Percentiles rank a stretch among this genome's conserved stretches.
Evolutionary conservation across 2,329 filamentous ascomycete species (phyloP).

Genomic region (Botrytis fragariae): DNA sequence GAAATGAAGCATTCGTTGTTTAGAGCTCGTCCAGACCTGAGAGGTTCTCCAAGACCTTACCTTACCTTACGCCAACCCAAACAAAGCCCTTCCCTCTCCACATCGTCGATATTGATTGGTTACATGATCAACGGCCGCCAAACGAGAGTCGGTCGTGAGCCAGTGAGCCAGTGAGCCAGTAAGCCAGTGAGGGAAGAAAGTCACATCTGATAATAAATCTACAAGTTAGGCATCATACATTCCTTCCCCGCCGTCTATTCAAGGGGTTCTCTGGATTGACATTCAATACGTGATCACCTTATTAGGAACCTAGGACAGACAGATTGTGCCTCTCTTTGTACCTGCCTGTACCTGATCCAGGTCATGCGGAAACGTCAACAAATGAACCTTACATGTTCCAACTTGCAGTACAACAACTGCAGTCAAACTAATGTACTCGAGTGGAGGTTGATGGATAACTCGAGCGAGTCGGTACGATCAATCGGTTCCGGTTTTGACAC

Average conservation of each 20-base stretch:
- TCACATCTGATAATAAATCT: background rate
- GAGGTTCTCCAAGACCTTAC: background rate
- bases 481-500: background rate
- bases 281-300: background rate
- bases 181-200: too few relatives aligned
- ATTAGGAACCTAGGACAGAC: background rate
- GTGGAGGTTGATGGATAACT: background rate
- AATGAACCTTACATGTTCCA: background rate
- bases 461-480: background rate
- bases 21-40: background rate
- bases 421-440: slow-evolving; percentile 7
- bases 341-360: background rate
- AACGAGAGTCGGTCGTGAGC: background rate
- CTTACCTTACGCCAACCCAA: background rate
- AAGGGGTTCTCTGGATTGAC: too few relatives aligned
- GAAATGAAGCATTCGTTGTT: background rate
- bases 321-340: background rate
- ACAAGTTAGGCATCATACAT: background rate
- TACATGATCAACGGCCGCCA: background rate
- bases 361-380: background rate
- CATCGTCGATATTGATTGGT: background rate
- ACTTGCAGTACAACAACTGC: background rate
- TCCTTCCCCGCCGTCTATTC: background rate
- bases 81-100: background rate
- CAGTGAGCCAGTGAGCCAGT: background rate